Evolutionary conservation across 2,329 filamentous ascomycete genomes (phyloP).

Genomic region (Ceratocystis eucalypticola): DNA sequence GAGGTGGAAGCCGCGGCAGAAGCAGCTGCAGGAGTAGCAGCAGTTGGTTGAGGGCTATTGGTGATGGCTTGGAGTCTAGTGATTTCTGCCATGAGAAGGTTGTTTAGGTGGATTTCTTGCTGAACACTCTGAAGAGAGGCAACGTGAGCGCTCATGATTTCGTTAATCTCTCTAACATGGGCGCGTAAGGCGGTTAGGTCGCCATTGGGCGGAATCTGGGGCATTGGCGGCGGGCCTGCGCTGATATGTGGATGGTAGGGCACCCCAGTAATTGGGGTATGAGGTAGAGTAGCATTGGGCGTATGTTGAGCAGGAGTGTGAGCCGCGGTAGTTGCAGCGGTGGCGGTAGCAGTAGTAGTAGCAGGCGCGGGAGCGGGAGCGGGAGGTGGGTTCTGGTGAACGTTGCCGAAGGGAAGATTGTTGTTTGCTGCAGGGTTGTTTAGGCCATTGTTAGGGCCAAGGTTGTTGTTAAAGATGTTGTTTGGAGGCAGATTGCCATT

Average conservation of each 20-base stretch:
- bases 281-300: constrained; percentile 4
- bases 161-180: constrained; percentile 22
- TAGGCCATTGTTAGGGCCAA: not conserved
- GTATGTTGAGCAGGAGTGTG: not conserved
- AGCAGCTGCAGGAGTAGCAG: constrained; percentile 26
- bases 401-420: constrained; percentile 2
- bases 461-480: constrained; percentile 12
- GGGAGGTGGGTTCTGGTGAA: not conserved
- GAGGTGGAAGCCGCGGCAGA: constrained; percentile 44
- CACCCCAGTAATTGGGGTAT: constrained; percentile 2
- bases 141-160: constrained; percentile 17
- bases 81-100: constrained; percentile 53
- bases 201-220: constrained; percentile 7
- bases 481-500: constrained; percentile 13
- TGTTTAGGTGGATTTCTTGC: constrained; percentile 55
- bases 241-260: not conserved
- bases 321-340: not conserved
- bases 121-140: constrained; percentile 40
- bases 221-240: not conserved
- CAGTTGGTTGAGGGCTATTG: constrained; percentile 36
- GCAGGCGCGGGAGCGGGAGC: not conserved
- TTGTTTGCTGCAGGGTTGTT: not conserved
- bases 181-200: constrained; percentile 21
- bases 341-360: not conserved
- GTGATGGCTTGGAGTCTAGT: constrained; percentile 6